Percentiles rank a stretch among this genome's conserved stretches.
Evolutionary conservation across 2,329 filamentous ascomycete genomes (phyloP).

Genomic region (Ilyonectria sp.): DNA sequence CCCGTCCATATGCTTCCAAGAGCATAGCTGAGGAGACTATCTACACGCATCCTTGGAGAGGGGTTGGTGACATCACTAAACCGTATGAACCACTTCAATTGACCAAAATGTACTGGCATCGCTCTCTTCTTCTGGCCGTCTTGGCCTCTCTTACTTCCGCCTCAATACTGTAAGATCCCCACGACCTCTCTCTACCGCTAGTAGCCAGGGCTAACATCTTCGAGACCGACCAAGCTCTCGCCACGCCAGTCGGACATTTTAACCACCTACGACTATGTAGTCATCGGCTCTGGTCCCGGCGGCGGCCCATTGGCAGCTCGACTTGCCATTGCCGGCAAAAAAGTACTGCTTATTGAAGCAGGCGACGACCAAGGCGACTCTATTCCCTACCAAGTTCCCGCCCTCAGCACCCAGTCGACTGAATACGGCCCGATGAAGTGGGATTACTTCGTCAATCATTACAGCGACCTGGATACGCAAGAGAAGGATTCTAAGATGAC

Average conservation of each 20-base stretch:
- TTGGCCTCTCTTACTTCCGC: neutral
- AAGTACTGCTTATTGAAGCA: constrained; percentile 71
- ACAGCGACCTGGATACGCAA: constrained; percentile 61
- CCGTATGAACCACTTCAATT: neutral
- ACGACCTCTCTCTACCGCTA: neutral
- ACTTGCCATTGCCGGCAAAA: constrained; percentile 69
- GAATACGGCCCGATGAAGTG: constrained; percentile 56
- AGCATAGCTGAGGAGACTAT: neutral
- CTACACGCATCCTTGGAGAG: neutral
- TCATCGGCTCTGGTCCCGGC: constrained; percentile 72
- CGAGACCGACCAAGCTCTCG: neutral
- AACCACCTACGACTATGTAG: constrained; percentile 71
- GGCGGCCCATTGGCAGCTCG: constrained; percentile 69
- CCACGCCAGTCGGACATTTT: neutral
- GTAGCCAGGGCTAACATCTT: neutral
- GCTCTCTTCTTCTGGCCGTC: neutral
- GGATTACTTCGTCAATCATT: constrained; percentile 76
- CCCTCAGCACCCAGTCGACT: constrained; percentile 44
- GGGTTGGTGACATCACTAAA: neutral
- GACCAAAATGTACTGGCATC: neutral
- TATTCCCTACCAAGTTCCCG: constrained; percentile 47
- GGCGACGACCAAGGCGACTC: constrained; percentile 66
- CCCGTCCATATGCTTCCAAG: neutral
- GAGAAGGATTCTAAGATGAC: constrained; percentile 66
- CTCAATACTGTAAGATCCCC: neutral